phyloP scores from a whole-genome alignment of 179 eudicot genomes.

The Corrigiola litoralis region DNA sequence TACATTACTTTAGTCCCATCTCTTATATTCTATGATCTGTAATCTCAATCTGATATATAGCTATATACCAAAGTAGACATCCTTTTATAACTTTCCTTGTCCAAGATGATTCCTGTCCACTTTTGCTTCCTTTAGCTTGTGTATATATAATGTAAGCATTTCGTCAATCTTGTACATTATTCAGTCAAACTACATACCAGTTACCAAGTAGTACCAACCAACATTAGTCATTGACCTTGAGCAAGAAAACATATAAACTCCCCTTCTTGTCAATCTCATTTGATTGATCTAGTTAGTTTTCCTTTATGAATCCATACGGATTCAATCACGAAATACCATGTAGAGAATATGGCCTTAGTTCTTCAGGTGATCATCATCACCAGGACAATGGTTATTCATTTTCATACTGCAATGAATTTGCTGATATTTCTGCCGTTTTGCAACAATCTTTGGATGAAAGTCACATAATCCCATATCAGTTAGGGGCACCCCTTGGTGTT shows the following conservation, averaged over 20 bases:
- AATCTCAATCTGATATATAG: neutral
- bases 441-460: conserved; percentile 8
- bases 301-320: conserved; percentile 22
- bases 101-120: conserved; percentile 3
- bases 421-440: neutral
- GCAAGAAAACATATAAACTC: neutral
- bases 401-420: conserved; percentile 8
- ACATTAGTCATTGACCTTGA: too few species aligned
- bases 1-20: neutral
- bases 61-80: neutral
- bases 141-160: neutral
- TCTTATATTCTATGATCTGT: neutral
- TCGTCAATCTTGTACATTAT: conserved; percentile 1
- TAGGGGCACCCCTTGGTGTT: neutral
- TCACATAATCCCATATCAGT: conserved; percentile 1
- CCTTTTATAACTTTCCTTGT: neutral
- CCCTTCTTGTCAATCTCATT: neutral
- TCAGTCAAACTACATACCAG: conserved; percentile 2
- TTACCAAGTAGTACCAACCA: too few species aligned
- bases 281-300: too few species aligned
- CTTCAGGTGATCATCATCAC: conserved; percentile 16
- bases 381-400: neutral
- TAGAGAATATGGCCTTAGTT: neutral
- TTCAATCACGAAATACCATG: conserved; percentile 13
- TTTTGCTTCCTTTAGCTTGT: neutral